Percentiles rank a stretch among this genome's conserved stretches.
Evolutionary conservation across 2,329 filamentous ascomycete species (phyloP).

Genomic region (Basipetospora chlamydospora): DNA sequence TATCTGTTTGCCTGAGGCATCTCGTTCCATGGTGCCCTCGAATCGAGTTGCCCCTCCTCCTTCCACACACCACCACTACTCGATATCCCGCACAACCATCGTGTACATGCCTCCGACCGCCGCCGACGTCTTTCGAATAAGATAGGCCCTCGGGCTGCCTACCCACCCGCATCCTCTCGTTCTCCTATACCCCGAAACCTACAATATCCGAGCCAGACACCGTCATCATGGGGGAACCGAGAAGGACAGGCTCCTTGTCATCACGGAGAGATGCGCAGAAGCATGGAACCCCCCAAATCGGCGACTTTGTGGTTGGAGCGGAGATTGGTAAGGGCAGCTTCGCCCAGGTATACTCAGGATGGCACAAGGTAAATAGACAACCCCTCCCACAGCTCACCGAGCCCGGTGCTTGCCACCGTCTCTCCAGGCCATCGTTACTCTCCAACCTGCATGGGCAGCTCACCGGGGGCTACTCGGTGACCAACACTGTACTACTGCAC

Average conservation of each 20-base stretch:
- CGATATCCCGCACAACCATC: conserved; percentile 7
- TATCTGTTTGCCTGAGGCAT: too few species aligned
- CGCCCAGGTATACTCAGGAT: conserved; percentile 82
- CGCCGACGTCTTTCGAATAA: conserved; percentile 19
- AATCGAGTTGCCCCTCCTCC: too few species aligned
- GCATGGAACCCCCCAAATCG: conserved; percentile 28
- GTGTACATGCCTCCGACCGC: conserved; percentile 25
- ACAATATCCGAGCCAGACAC: background rate
- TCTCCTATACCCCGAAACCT: background rate
- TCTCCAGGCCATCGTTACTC: too few species aligned
- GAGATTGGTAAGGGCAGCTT: conserved; percentile 98
- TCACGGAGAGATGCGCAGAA: too few species aligned
- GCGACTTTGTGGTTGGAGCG: conserved; percentile 67
- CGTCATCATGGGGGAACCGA: conserved; percentile 7
- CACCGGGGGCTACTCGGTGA: too few species aligned
- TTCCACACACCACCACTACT: too few species aligned
- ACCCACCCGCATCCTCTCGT: background rate
- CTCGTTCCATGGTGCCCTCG: too few species aligned
- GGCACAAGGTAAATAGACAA: conserved; percentile 50
- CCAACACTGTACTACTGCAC: too few species aligned
- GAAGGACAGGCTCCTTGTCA: too few species aligned
- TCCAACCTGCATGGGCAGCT: too few species aligned
- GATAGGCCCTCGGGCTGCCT: conserved; percentile 22
- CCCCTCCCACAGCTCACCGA: too few species aligned
- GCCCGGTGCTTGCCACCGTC: too few species aligned